A percentile compares a stretch with the other conserved stretches of the same genome.
Conservation (phyloP, 1,284 basidiomycete species). For the Malassezia cuniculi region DNA sequence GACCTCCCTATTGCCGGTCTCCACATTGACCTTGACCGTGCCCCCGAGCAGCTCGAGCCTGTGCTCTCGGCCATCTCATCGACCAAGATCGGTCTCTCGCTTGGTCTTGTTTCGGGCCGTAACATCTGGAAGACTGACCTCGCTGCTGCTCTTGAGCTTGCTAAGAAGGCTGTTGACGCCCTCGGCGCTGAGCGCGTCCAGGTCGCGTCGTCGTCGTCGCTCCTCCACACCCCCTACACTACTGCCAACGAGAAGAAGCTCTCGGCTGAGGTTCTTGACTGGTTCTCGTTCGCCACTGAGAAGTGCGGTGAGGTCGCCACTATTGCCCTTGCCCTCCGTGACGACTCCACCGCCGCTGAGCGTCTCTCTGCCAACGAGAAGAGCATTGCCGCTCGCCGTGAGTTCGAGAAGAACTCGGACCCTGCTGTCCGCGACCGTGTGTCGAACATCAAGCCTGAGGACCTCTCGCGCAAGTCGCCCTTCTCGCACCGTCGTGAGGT, state of each 20-base stretch:
- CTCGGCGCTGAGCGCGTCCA: slow-evolving; percentile 57
- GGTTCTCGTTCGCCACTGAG: slow-evolving; percentile 98
- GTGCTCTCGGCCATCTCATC: slow-evolving; percentile 60
- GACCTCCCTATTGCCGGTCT: slow-evolving; percentile 88
- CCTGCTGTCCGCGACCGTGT: slow-evolving; percentile 91
- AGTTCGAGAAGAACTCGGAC: slow-evolving; percentile 89
- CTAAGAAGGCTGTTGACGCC: slow-evolving; percentile 58
- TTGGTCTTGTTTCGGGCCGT: slow-evolving; percentile 93
- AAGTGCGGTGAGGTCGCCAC: slow-evolving; percentile 83
- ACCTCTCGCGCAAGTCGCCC: slow-evolving; percentile 77
- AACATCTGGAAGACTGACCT: slow-evolving; percentile 99
- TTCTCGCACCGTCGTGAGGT: slow-evolving; percentile 78
- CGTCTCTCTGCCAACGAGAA: slow-evolving; percentile 55
- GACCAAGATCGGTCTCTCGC: slow-evolving; percentile 63
- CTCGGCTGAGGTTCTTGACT: slow-evolving; percentile 78
- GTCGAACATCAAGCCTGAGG: slow-evolving; percentile 72
- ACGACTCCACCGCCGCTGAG: slow-evolving; percentile 25
- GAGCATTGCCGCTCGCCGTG: slow-evolving; percentile 87
- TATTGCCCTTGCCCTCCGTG: slow-evolving; percentile 53
- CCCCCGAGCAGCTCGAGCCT: slow-evolving; percentile 69
- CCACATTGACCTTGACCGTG: slow-evolving; percentile 90
- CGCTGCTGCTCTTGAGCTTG: slow-evolving; percentile 64
- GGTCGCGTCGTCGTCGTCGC: slow-evolving; percentile 88
- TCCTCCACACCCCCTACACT: slow-evolving; percentile 95
- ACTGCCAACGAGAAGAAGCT: slow-evolving; percentile 86